Evolutionary conservation across 1,284 basidiomycete genomes (phyloP).

Genomic region (Rhodofomes roseus): DNA sequence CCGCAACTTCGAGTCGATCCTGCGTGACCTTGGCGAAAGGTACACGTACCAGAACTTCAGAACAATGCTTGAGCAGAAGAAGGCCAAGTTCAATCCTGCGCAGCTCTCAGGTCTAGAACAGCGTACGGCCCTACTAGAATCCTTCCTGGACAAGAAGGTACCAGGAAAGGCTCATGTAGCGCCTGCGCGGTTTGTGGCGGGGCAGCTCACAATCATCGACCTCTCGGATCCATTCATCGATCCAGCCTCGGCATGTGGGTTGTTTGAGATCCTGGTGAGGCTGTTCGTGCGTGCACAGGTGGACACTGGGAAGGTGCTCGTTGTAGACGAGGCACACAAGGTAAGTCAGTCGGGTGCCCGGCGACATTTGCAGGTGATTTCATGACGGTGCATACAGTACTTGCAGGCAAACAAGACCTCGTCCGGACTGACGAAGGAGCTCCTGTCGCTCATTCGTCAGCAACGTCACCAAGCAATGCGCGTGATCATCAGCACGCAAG

Average conservation of each 20-base stretch:
- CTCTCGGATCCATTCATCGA: constrained; percentile 69
- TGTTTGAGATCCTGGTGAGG: constrained; percentile 63
- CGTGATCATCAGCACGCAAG: constrained; percentile 31
- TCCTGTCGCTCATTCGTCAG: constrained; percentile 29
- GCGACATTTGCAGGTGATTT: background rate
- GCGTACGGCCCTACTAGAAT: constrained; percentile 22
- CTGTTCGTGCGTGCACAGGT: constrained; percentile 57
- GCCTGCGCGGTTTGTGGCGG: constrained; percentile 18
- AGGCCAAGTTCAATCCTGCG: constrained; percentile 17
- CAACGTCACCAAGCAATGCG: constrained; percentile 31
- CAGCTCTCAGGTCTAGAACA: constrained; percentile 23
- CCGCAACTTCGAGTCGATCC: constrained; percentile 15
- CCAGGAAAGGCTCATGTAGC: background rate
- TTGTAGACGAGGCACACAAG: constrained; percentile 72
- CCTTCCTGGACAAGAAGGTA: constrained; percentile 13
- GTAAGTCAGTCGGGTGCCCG: constrained; percentile 33
- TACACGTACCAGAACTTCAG: constrained; percentile 23
- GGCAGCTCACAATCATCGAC: constrained; percentile 28
- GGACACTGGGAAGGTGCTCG: constrained; percentile 57
- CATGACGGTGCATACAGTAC: constrained; percentile 15
- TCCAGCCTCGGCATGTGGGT: constrained; percentile 53
- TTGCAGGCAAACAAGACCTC: constrained; percentile 17
- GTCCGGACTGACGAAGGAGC: constrained; percentile 27
- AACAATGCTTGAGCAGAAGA: constrained; percentile 9
- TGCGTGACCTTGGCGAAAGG: constrained; percentile 22